Conservation (phyloP, 1,139 yeast genomes). For the Debaryomycetaceae sp. region DNA sequence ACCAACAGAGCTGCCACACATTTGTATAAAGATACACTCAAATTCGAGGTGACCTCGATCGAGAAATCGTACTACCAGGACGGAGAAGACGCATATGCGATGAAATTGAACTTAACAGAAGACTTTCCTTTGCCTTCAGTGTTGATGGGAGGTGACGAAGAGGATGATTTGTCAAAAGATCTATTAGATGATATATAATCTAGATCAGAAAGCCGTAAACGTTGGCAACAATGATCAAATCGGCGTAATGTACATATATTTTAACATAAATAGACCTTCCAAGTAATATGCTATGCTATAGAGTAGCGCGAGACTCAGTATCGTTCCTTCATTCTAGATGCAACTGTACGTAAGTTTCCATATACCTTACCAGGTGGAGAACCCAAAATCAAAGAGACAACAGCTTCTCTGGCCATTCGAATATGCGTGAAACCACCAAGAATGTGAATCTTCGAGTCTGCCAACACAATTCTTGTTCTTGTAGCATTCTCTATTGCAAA, state of each 20-base stretch:
- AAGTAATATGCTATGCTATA: conserved; percentile 1
- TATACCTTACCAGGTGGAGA: conserved; percentile 98
- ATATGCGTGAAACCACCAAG: conserved; percentile 96
- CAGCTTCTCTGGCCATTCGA: conserved; percentile 96
- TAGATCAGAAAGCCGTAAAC: background rate
- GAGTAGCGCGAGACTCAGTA: conserved; percentile 40
- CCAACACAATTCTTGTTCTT: conserved; percentile 93
- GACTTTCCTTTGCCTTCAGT: conserved; percentile 60
- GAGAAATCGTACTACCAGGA: conserved; percentile 91
- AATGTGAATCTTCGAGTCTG: conserved; percentile 94
- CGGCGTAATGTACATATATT: background rate
- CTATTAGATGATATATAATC: conserved; percentile 23
- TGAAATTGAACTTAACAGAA: conserved; percentile 64
- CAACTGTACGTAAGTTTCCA: conserved; percentile 94
- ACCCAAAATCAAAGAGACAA: conserved; percentile 91
- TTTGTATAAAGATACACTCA: conserved; percentile 80
- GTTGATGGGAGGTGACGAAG: conserved; percentile 39
- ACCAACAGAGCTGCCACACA: conserved; percentile 94
- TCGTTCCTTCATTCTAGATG: conserved; percentile 95
- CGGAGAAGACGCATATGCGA: conserved; percentile 98
- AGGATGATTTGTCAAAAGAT: conserved; percentile 50
- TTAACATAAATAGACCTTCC: background rate
- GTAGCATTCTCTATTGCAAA: conserved; percentile 98
- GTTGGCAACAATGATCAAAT: background rate
- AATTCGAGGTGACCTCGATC: conserved; percentile 75